Evolutionary conservation across 83 land plant species (phyloP), one percentile per base, ranked within the genome.

Genomic region (Picea mariana): DNA sequence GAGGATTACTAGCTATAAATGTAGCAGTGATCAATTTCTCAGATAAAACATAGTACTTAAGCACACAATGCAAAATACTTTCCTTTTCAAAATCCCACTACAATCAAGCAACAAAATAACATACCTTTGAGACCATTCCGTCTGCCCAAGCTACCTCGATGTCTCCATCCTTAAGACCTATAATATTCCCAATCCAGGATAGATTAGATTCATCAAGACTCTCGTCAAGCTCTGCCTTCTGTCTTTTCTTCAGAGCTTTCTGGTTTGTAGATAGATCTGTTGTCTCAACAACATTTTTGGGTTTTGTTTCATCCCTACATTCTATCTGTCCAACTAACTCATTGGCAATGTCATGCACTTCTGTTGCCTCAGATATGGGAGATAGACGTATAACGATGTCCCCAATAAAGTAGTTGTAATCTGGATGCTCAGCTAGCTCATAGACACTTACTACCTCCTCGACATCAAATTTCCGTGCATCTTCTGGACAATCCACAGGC

Each of bases 391-490:
- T 91, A 67, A 97, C 98, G 42, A 93, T 91, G 88, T 97, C 99
- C 31, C 98, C 99, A 84, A 93, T 84, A 81, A 93, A 92, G 82
- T 97, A 97, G 67, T 88, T 90, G 87, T 93, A 97, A 81, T 97
- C 98, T 11, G 91, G 95, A 91, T 97, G 99, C 26, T 86, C 91
- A 47, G 92, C 88, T 49, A 97, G 91, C 89, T 97, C 99, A 87
- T 97, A 97, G 16, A 92, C 98, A 88, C 99, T 97, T 3, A 97
- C 96, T 66, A 89, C 73, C 82, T 97, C 99, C 80, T 95, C 99
- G 3, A 59, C 69, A 69, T 89, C 95, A 88, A 93, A 93, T 75
- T 89, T 92, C 26, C 90, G 82, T 8, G 82, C 86, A 67, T 93
- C 95, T 65, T 97, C 96, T 11, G 94, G 93, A 71, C 91, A 86